phyloP scores from a whole-genome alignment of 768 basidiomycete genomes.

The Rhizopogon vinicolor region DNA sequence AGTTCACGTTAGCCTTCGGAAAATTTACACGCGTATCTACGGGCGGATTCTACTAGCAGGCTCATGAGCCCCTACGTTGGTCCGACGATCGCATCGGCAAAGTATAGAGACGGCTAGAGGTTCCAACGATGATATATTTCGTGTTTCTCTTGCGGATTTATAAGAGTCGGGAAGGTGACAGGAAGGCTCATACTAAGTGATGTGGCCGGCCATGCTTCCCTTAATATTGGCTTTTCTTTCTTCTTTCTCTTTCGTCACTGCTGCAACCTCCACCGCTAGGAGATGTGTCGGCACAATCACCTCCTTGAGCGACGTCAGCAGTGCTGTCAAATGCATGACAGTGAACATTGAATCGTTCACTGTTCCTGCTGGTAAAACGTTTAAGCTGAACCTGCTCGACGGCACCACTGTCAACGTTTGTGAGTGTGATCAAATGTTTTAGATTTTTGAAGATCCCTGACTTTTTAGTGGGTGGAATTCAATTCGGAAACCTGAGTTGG shows the following conservation, averaged over 20 bases:
- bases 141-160: background rate
- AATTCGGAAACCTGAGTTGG: slow-evolving; percentile 51
- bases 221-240: slow-evolving; percentile 9
- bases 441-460: background rate
- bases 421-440: slow-evolving; percentile 23
- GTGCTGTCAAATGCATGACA: slow-evolving; percentile 51
- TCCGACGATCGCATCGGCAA: background rate
- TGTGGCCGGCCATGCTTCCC: slow-evolving; percentile 4
- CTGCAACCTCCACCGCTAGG: slow-evolving; percentile 11
- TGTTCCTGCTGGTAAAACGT: slow-evolving; percentile 48
- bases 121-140: too few relatives aligned
- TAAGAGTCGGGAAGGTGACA: too few relatives aligned
- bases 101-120: background rate
- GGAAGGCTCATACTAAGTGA: background rate
- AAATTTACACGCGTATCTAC: too few relatives aligned
- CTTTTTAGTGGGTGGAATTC: slow-evolving; percentile 49
- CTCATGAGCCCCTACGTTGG: background rate
- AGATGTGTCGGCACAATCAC: slow-evolving; percentile 50
- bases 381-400: slow-evolving; percentile 39
- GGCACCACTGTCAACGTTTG: slow-evolving; percentile 58
- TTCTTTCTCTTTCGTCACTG: slow-evolving; percentile 13
- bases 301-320: slow-evolving; percentile 44
- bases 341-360: slow-evolving; percentile 55
- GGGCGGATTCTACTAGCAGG: background rate
- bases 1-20: too few relatives aligned